Evolutionary conservation across 257 asterid genomes (phyloP).

Genomic region (Solanum stenotomum): DNA sequence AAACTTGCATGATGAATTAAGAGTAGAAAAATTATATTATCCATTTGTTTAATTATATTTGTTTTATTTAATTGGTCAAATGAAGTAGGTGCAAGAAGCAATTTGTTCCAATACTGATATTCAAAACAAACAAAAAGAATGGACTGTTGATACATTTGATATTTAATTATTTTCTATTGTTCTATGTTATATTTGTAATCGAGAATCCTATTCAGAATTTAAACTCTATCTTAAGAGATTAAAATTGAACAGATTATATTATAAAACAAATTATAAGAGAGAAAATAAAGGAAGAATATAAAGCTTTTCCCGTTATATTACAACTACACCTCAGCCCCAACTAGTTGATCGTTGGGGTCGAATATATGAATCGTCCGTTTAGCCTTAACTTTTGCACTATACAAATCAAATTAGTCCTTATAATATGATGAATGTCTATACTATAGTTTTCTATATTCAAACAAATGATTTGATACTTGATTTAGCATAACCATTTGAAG

Average conservation of each 20-base stretch:
- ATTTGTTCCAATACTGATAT: not conserved
- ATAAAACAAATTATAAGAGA: not conserved
- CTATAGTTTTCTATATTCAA: not conserved
- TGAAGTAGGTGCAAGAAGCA: not conserved
- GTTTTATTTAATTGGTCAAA: not conserved
- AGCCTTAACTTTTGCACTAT: not conserved
- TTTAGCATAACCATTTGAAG: slow-evolving; percentile 28
- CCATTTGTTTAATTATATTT: not conserved
- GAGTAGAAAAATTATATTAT: not conserved
- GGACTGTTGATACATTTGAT: not conserved
- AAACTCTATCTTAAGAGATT: too few species aligned
- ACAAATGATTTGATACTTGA: slow-evolving; percentile 11
- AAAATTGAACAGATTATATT: not conserved
- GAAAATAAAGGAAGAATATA: not conserved
- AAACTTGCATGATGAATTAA: not conserved
- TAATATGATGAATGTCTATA: not conserved
- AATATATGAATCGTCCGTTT: not conserved
- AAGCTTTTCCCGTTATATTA: not conserved
- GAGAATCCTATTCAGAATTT: too few species aligned
- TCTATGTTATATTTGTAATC: not conserved
- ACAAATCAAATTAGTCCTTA: not conserved
- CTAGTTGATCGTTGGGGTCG: not conserved
- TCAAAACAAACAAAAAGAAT: not conserved
- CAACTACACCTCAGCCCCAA: not conserved
- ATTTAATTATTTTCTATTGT: not conserved